Percentiles rank a stretch among this genome's conserved stretches.
Conservation (phyloP, 164 flowering plant species). For the Platanus orientalis region DNA sequence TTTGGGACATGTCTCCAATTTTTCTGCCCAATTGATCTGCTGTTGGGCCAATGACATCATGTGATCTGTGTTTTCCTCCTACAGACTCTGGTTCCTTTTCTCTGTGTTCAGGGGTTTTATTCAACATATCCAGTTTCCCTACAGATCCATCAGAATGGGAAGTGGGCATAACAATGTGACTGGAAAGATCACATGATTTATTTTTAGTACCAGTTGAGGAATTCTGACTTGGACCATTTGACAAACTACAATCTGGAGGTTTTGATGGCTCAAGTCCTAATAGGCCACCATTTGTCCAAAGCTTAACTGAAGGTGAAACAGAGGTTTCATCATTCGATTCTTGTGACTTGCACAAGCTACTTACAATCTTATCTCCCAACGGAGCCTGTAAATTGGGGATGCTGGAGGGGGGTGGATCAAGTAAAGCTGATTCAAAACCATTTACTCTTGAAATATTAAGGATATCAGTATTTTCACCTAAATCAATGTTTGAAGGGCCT, state of each 20-base stretch:
- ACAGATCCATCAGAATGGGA: conserved; percentile 11
- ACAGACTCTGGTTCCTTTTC: conserved; percentile 13
- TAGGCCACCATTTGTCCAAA: conserved; percentile 95
- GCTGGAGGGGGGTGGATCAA: conserved; percentile 20
- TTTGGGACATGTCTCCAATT: not conserved
- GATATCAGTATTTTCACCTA: conserved; percentile 13
- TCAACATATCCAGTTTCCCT: conserved; percentile 10
- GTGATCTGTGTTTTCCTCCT: not conserved
- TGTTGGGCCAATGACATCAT: not conserved
- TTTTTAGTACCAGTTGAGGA: conserved; percentile 13
- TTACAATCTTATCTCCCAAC: conserved; percentile 14
- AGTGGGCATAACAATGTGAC: conserved; percentile 1
- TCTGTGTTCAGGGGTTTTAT: conserved; percentile 7
- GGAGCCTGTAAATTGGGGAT: conserved; percentile 15
- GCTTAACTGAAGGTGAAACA: conserved; percentile 24
- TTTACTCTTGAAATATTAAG: conserved; percentile 17
- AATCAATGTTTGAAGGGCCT: conserved; percentile 13
- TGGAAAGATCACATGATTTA: conserved; percentile 17
- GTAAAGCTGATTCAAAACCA: conserved; percentile 17
- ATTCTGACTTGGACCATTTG: conserved; percentile 21
- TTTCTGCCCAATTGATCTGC: not conserved
- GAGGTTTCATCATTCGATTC: conserved; percentile 29
- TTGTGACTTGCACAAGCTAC: conserved; percentile 20
- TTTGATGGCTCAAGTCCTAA: conserved; percentile 90
- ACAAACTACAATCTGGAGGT: conserved; percentile 55